These are phyloP conservation scores for Aspergillus mulundensis DNA, from an alignment of 495 filamentous ascomycete genomes.

Conservation along the genomic window DNA sequence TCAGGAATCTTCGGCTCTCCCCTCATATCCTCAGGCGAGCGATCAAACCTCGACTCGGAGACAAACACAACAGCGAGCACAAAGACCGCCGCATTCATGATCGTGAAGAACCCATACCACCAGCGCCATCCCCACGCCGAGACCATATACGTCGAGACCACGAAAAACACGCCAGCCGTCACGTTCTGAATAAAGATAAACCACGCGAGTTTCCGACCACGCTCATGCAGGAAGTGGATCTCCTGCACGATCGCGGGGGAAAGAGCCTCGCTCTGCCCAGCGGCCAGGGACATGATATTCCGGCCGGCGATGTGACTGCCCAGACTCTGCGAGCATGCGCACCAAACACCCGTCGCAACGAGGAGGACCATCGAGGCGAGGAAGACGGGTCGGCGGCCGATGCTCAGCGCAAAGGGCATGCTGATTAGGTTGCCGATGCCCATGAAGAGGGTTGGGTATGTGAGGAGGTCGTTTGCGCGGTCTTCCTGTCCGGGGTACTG, in stretches of 20 bases:
- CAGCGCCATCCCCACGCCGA: conserved; percentile 8
- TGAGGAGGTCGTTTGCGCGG: conserved; percentile 21
- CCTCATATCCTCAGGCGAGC: conserved; percentile 2
- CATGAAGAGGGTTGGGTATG: conserved; percentile 29
- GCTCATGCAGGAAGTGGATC: conserved; percentile 14
- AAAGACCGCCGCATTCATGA: conserved; percentile 6
- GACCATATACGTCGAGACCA: conserved; percentile 10
- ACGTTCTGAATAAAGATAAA: conserved; percentile 14
- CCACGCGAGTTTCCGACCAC: conserved; percentile 10
- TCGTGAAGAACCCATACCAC: conserved; percentile 15
- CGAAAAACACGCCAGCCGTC: conserved; percentile 1
- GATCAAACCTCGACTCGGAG: conserved; percentile 9
- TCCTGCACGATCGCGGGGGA: conserved; percentile 20
- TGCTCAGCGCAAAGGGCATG: conserved; percentile 21
- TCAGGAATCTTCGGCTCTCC: background rate
- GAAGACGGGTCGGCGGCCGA: conserved; percentile 24
- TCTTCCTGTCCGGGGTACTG: conserved; percentile 21
- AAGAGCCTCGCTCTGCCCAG: conserved; percentile 26
- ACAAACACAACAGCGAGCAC: background rate
- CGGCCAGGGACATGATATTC: conserved; percentile 25
- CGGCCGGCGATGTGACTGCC: conserved; percentile 24
- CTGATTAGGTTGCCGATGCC: conserved; percentile 25
- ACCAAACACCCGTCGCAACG: conserved; percentile 21
- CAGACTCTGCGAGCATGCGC: conserved; percentile 18
- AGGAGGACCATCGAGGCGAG: conserved; percentile 22